These are phyloP conservation scores for Capsicum chinense DNA, from an alignment of 257 asterid genomes.

Conservation along the genomic window DNA sequence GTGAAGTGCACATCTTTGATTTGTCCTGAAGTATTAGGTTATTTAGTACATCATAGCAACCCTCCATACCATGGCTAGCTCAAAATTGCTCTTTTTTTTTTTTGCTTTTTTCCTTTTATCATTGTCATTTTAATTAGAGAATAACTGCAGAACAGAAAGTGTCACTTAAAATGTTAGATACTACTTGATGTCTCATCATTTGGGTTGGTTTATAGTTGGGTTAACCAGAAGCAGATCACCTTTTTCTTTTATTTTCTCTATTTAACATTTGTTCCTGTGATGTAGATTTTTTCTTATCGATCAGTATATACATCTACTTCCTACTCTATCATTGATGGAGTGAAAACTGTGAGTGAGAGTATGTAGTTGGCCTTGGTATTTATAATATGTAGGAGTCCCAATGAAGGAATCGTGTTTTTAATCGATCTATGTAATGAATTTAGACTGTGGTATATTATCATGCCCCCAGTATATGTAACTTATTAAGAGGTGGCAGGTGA, in stretches of 20 bases:
- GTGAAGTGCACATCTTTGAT: background rate
- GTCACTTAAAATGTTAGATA: slow-evolving; percentile 16
- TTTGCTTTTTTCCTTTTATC: background rate
- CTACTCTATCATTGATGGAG: background rate
- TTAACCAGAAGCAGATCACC: background rate
- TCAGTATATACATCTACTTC: background rate
- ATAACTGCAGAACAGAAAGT: background rate
- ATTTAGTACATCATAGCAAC: background rate
- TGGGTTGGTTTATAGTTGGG: background rate
- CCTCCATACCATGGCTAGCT: background rate
- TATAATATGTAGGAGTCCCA: background rate
- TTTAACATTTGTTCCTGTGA: background rate
- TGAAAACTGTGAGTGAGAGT: slow-evolving; percentile 11
- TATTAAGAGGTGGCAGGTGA: no score
- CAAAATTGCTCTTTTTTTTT: background rate
- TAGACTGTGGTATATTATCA: no score
- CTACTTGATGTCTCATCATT: background rate
- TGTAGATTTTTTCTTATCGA: background rate
- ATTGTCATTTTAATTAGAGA: background rate
- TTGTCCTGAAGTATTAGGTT: background rate
- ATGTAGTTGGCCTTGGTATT: background rate
- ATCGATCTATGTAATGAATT: no score
- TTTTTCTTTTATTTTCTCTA: slow-evolving; percentile 6
- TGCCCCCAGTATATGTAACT: no score
- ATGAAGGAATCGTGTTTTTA: no score